Evolutionary conservation across 306 rosid genomes (phyloP).

Genomic region (Sphenostylis stenocarpa): DNA sequence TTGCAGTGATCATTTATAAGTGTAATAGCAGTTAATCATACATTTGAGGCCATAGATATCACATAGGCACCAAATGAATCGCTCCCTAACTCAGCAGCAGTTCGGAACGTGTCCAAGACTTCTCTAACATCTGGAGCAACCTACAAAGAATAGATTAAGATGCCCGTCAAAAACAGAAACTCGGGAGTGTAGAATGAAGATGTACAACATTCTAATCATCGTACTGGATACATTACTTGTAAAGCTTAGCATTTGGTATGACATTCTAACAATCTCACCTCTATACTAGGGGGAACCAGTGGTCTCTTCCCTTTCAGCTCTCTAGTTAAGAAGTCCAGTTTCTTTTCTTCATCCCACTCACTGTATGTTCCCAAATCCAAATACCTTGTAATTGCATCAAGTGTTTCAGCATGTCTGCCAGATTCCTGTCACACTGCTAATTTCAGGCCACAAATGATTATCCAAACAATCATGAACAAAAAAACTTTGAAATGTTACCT

Average conservation of each 20-base stretch:
- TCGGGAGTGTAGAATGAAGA: background rate
- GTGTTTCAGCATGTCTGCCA: constrained; percentile 75
- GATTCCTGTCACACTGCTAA: constrained; percentile 63
- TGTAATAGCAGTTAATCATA: constrained; percentile 36
- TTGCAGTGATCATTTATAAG: background rate
- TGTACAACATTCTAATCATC: background rate
- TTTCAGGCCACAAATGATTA: constrained; percentile 28
- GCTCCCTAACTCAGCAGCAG: constrained; percentile 75
- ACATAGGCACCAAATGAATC: constrained; percentile 93
- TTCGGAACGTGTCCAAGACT: constrained; percentile 68
- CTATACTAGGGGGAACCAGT: constrained; percentile 62
- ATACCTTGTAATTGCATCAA: constrained; percentile 68
- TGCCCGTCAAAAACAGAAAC: background rate
- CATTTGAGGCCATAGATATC: constrained; percentile 93
- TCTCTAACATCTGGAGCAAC: constrained; percentile 69
- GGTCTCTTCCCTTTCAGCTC: constrained; percentile 86
- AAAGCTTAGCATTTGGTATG: constrained; percentile 5
- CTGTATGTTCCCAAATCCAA: constrained; percentile 71
- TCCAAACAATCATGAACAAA: constrained; percentile 6
- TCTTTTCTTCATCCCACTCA: constrained; percentile 89
- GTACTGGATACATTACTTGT: background rate
- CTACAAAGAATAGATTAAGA: constrained; percentile 43
- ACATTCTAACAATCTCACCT: constrained; percentile 48
- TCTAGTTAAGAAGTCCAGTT: constrained; percentile 63
- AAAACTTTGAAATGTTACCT: constrained; percentile 43